Base-by-base conservation (phyloP, 768 basidiomycete species). In the Termitomyces sp. region DNA sequence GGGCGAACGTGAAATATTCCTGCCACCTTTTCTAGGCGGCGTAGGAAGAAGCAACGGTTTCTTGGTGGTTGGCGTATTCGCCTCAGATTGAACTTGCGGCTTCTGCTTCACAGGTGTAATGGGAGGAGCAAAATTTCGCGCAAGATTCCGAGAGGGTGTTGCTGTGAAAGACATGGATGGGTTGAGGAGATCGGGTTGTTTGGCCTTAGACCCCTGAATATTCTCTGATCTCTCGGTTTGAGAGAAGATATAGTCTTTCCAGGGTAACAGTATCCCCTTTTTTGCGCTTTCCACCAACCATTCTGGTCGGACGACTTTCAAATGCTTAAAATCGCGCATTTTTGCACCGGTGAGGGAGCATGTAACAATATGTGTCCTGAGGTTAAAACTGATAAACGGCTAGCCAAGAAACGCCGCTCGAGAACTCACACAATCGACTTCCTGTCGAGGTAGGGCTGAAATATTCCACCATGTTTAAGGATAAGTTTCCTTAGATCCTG, bases 331-430 rank as follows among this genome's bases (percentile, higher is more conserved):
- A 64, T 96, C 94, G 21, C 82, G 83, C 43, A 93, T 81, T 72
- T 98, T 99, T 41, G 86, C 85, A 0, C 92, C 88, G 0, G 96
- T 98, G 43, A 99, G 80, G 32, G 91, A 89, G 61, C 88, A 89
- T 4, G 97, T 96, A 49, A 99, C 77, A 63, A 99, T 87, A 68
- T 97, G 95, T 0, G 95, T 96, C 31, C 91, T 92, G 64, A 19
- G 35, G 46, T n/a, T 14, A 32, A 34, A 29, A 23, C 14, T 35
- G 32, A 16, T 40, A 23, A 45, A 29, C 16, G n/a, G 32, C 51
- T 23, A 10, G 8, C 34, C 16, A 31, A 14, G 40, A 16, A 19
- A 56, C 17, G 4, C 55, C 8, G 54, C 19, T 23, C 29, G 1
- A 21, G 25, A 17, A 79, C 87, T 56, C 67, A 92, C 86, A 89